Percentiles rank a stretch among this genome's conserved stretches.
These are phyloP conservation scores for Prototheca wickerhamii DNA, from an alignment of 163 green algal genomes.

Conservation along the genomic window DNA sequence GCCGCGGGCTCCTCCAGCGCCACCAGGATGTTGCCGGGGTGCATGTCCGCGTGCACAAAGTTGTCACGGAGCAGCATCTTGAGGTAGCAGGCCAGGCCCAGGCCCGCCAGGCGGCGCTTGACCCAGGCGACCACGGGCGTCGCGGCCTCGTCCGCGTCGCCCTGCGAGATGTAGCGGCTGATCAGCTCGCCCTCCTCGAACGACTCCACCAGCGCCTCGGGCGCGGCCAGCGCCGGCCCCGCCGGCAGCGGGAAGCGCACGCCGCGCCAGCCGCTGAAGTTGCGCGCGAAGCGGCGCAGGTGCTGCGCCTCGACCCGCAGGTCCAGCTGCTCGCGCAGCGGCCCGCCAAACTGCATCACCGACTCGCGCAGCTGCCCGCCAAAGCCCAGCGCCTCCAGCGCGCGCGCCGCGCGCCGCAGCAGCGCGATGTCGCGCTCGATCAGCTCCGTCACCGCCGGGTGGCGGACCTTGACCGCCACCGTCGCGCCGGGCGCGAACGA, in stretches of 20 bases:
- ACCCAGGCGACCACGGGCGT: slow-evolving; percentile 11
- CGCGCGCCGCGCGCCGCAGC: slow-evolving; percentile 61
- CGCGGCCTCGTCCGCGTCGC: too few species aligned
- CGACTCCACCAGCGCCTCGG: slow-evolving; percentile 76
- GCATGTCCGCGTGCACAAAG: slow-evolving; percentile 91
- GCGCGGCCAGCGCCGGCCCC: slow-evolving; percentile 52
- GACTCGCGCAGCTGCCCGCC: slow-evolving; percentile 80
- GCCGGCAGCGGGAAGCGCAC: slow-evolving; percentile 62
- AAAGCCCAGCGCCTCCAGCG: slow-evolving; percentile 38
- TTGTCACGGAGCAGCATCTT: slow-evolving; percentile 85
- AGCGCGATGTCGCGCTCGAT: slow-evolving; percentile 84
- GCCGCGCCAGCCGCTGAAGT: slow-evolving; percentile 67
- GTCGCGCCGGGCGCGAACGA: slow-evolving; percentile 36
- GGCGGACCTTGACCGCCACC: slow-evolving; percentile 70
- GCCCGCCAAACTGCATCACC: slow-evolving; percentile 84
- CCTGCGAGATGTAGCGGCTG: slow-evolving; percentile 58
- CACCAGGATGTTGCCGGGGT: slow-evolving; percentile 96
- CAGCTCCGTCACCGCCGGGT: slow-evolving; percentile 48
- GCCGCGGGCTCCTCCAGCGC: slow-evolving; percentile 12
- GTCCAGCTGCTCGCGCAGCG: slow-evolving; percentile 88
- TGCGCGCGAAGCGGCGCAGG: slow-evolving; percentile 74
- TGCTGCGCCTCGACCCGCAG: slow-evolving; percentile 75
- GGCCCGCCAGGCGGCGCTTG: slow-evolving; percentile 38
- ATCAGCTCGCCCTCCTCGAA: slow-evolving; percentile 74
- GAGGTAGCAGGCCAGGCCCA: slow-evolving; percentile 45